Conservation (phyloP, 768 basidiomycete genomes). For the Erythrobasidium yunnanense region DNA sequence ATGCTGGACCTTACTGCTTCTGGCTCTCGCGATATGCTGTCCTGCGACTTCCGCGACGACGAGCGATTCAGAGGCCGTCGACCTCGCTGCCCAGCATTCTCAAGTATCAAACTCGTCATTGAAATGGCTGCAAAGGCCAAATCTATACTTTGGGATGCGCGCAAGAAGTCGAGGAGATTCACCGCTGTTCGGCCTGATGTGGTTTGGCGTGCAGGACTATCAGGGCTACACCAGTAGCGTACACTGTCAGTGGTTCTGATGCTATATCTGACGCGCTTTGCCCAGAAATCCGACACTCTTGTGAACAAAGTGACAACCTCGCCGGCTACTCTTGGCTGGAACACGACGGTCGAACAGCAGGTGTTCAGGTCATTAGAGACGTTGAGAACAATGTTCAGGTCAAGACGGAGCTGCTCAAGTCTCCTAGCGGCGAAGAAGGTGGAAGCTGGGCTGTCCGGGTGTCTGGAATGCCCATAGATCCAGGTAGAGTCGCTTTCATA, state of each 20-base stretch:
- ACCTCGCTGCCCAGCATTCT: conserved; percentile 11
- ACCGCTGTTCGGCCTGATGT: conserved; percentile 83
- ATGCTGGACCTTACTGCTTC: too few relatives aligned
- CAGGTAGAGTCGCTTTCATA: conserved; percentile 45
- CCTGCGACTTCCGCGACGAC: neutral
- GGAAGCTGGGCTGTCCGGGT: conserved; percentile 82
- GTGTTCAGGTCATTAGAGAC: conserved; percentile 73
- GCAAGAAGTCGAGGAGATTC: conserved; percentile 18
- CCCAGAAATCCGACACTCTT: conserved; percentile 67
- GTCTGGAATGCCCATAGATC: conserved; percentile 64
- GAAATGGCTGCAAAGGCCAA: conserved; percentile 49
- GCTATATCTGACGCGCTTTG: neutral
- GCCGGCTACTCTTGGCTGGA: conserved; percentile 74
- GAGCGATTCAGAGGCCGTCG: conserved; percentile 11
- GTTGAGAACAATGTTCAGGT: conserved; percentile 70
- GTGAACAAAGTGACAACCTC: conserved; percentile 75
- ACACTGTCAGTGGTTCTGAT: neutral
- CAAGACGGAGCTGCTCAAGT: conserved; percentile 72
- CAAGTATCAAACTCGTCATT: conserved; percentile 16
- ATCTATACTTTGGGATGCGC: conserved; percentile 86
- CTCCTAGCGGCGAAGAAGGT: conserved; percentile 60
- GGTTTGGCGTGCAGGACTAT: conserved; percentile 83
- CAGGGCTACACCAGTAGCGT: conserved; percentile 49
- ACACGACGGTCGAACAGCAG: conserved; percentile 75
- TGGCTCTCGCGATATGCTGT: too few relatives aligned